These are phyloP conservation scores for Citropsis articulata DNA, from an alignment of 345 rosid genomes.

Conservation along the genomic window DNA sequence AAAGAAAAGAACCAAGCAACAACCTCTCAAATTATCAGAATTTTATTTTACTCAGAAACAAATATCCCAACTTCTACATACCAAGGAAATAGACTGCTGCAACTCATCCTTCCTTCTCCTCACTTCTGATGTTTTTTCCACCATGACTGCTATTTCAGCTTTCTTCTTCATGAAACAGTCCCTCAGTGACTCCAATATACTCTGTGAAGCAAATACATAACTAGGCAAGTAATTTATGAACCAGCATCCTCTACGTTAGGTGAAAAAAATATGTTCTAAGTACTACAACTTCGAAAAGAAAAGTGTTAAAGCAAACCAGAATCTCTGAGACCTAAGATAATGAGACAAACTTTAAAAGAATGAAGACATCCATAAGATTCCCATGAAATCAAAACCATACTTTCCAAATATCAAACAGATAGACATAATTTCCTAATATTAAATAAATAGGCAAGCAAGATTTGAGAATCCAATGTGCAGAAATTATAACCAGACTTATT, in stretches of 20 bases:
- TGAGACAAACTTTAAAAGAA: neutral
- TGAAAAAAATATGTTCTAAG: neutral
- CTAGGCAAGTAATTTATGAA: neutral
- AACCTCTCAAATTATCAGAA: neutral
- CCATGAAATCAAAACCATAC: neutral
- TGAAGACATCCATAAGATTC: neutral
- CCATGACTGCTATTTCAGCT: conserved; percentile 57
- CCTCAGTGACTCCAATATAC: conserved; percentile 51
- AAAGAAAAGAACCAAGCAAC: neutral
- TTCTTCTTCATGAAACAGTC: conserved; percentile 63
- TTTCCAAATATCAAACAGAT: neutral
- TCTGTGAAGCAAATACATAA: conserved; percentile 37
- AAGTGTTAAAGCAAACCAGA: neutral
- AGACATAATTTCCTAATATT: neutral
- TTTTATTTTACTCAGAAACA: conserved; percentile 6
- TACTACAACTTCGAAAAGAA: neutral
- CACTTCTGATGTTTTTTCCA: conserved; percentile 67
- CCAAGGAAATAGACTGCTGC: conserved; percentile 55
- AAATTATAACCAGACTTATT: neutral
- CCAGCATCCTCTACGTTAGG: neutral
- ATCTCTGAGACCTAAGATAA: neutral
- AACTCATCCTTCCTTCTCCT: conserved; percentile 64
- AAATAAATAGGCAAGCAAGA: too few relatives aligned
- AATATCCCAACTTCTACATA: conserved; percentile 30
- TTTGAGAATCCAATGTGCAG: neutral